Conservation (phyloP, 192 early-diverging fungal species). For the Globomyces pollinis-pini region DNA sequence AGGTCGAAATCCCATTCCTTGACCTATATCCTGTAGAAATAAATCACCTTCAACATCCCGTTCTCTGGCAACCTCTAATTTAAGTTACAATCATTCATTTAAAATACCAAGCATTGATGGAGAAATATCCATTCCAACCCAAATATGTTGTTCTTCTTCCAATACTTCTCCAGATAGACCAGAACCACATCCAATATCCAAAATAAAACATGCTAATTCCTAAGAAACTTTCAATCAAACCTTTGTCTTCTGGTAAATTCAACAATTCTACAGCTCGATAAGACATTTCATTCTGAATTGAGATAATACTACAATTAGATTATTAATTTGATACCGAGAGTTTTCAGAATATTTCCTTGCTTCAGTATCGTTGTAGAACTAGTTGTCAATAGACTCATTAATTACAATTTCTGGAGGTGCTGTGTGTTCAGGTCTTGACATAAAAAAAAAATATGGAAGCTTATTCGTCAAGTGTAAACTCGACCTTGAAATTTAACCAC, state of each 20-base stretch:
- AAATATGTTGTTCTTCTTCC: conserved; percentile 90
- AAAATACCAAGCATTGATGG: conserved; percentile 90
- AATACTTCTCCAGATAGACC: conserved; percentile 92
- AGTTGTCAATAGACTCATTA: conserved; percentile 7
- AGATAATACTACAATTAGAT: too few species aligned
- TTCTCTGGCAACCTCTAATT: conserved; percentile 86
- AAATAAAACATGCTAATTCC: conserved; percentile 69
- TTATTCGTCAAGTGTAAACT: too few species aligned
- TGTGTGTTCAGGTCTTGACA: conserved; percentile 92
- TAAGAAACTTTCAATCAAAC: too few species aligned
- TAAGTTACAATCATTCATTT: too few species aligned
- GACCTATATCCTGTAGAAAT: conserved; percentile 91
- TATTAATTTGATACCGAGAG: too few species aligned
- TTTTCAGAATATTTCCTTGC: conserved; percentile 90
- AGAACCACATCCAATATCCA: conserved; percentile 97
- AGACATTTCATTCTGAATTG: conserved; percentile 93
- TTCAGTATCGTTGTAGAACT: conserved; percentile 93
- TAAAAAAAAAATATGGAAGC: conserved; percentile 46
- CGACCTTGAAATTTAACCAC: too few species aligned
- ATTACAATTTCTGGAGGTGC: conserved; percentile 93
- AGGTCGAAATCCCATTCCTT: conserved; percentile 86
- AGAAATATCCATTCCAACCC: conserved; percentile 96
- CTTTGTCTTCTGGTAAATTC: conserved; percentile 63
- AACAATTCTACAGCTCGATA: conserved; percentile 85
- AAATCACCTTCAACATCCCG: conserved; percentile 91